Evolutionary conservation across 2,329 filamentous ascomycete species (phyloP).

Genomic region (Parafenestella ontariensis): DNA sequence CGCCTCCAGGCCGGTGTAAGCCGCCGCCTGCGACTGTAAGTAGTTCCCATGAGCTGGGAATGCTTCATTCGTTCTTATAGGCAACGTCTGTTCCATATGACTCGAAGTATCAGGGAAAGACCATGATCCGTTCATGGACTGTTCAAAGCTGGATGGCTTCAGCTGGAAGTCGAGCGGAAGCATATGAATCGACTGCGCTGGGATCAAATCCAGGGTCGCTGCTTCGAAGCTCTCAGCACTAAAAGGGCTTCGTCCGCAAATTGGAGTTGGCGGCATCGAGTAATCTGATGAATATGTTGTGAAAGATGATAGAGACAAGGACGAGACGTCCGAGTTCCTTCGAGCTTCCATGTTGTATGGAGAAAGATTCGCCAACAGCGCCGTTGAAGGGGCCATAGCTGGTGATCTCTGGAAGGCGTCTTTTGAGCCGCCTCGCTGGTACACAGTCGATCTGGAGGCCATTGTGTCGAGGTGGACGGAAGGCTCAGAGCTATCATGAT

Average conservation of each 20-base stretch:
- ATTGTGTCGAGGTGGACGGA: conserved; percentile 12
- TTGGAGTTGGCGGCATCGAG: conserved; percentile 39
- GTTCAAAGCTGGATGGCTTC: conserved; percentile 12
- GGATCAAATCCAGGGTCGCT: conserved; percentile 21
- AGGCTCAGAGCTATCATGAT: not conserved
- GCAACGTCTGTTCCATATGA: conserved; percentile 1
- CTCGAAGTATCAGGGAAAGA: conserved; percentile 6
- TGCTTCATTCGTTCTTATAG: conserved; percentile 6
- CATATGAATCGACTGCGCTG: conserved; percentile 21
- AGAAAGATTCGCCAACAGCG: conserved; percentile 34
- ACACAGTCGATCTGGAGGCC: conserved; percentile 12
- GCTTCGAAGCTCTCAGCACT: conserved; percentile 28
- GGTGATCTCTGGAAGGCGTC: conserved; percentile 32
- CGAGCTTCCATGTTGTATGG: conserved; percentile 37
- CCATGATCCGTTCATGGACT: conserved; percentile 11
- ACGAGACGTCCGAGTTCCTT: conserved; percentile 39
- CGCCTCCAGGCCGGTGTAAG: conserved; percentile 5
- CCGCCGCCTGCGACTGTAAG: conserved; percentile 8
- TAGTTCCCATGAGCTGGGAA: conserved; percentile 8
- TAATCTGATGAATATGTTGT: conserved; percentile 24
- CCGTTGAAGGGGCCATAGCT: conserved; percentile 22
- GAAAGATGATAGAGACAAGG: conserved; percentile 31
- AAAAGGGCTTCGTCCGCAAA: conserved; percentile 28
- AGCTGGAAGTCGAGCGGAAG: conserved; percentile 14
- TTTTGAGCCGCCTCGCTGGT: conserved; percentile 18